A percentile compares a stretch with the other conserved stretches of the same genome.
Evolutionary conservation across 495 filamentous ascomycete species (phyloP).

Genomic region (Hypoxylon lienhwacheense): DNA sequence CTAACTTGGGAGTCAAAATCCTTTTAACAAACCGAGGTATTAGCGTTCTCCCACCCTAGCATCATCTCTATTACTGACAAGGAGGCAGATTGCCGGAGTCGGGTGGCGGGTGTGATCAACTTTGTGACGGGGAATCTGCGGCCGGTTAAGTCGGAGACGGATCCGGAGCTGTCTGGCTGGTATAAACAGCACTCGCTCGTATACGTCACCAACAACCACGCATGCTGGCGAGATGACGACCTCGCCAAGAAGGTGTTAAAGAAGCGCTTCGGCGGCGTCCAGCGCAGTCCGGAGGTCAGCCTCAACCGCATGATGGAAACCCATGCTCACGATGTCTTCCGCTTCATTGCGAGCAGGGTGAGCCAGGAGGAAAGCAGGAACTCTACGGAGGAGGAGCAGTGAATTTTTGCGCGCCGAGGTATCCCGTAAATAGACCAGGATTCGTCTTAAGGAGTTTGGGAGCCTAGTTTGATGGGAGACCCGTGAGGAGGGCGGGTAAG

Average conservation of each 20-base stretch:
- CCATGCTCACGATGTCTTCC: slow-evolving; percentile 59
- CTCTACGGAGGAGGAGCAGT: slow-evolving; percentile 43
- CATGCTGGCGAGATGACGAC: slow-evolving; percentile 65
- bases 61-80: slow-evolving; percentile 11
- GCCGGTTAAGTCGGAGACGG: slow-evolving; percentile 65
- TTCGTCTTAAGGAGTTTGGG: no score
- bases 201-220: slow-evolving; percentile 70
- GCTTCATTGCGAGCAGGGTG: slow-evolving; percentile 56
- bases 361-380: slow-evolving; percentile 34
- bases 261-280: slow-evolving; percentile 64
- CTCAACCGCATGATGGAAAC: slow-evolving; percentile 66
- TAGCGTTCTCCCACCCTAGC: slow-evolving; percentile 2
- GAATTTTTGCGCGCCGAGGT: no score
- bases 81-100: slow-evolving; percentile 46
- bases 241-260: slow-evolving; percentile 62
- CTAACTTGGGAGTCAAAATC: slow-evolving; percentile 69
- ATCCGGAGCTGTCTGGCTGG: slow-evolving; percentile 67
- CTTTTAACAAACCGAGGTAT: slow-evolving; percentile 68
- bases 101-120: slow-evolving; percentile 55
- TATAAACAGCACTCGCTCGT: slow-evolving; percentile 73
- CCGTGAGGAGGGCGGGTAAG: no score
- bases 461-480: no score
- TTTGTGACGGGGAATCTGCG: slow-evolving; percentile 67
- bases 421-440: no score
- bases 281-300: slow-evolving; percentile 54